These are phyloP conservation scores for Candida montana DNA, from an alignment of 805 yeast genomes.

Conservation along the genomic window DNA sequence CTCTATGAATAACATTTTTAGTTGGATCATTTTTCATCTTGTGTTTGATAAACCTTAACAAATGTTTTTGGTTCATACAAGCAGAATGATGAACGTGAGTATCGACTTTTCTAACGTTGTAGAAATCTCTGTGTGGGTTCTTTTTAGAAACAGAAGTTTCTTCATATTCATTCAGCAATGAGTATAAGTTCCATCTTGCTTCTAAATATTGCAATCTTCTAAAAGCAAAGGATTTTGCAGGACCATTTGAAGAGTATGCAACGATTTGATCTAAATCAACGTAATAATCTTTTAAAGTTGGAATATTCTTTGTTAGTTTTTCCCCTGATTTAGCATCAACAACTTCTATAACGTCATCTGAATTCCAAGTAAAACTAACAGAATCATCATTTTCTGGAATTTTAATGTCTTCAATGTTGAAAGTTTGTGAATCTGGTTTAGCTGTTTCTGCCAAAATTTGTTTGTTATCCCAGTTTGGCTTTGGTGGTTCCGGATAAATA, in stretches of 20 bases:
- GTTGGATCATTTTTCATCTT: conserved; percentile 82
- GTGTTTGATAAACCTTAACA: conserved; percentile 88
- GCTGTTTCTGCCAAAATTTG: conserved; percentile 39
- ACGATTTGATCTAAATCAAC: conserved; percentile 71
- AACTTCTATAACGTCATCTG: conserved; percentile 68
- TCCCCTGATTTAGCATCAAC: conserved; percentile 32
- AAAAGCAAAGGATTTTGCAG: conserved; percentile 93
- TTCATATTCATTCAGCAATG: conserved; percentile 82
- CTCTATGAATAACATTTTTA: conserved; percentile 91
- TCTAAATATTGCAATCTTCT: conserved; percentile 89
- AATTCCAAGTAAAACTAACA: conserved; percentile 42
- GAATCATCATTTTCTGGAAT: conserved; percentile 45
- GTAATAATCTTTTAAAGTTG: conserved; percentile 83
- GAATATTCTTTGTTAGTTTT: conserved; percentile 51
- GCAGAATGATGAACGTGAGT: conserved; percentile 99
- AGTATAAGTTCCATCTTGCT: conserved; percentile 93
- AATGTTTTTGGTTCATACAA: conserved; percentile 97
- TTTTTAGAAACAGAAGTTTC: conserved; percentile 86
- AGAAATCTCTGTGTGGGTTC: conserved; percentile 96
- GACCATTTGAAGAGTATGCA: conserved; percentile 86
- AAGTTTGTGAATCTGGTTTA: conserved; percentile 37
- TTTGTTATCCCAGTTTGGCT: conserved; percentile 78
- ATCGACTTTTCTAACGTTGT: conserved; percentile 94
- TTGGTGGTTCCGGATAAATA: conserved; percentile 91
- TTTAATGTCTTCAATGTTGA: conserved; percentile 36